A percentile compares a stretch with the other conserved stretches of the same genome.
Conservation (phyloP, 306 rosid genomes). For the Cicer chorassanicum region DNA sequence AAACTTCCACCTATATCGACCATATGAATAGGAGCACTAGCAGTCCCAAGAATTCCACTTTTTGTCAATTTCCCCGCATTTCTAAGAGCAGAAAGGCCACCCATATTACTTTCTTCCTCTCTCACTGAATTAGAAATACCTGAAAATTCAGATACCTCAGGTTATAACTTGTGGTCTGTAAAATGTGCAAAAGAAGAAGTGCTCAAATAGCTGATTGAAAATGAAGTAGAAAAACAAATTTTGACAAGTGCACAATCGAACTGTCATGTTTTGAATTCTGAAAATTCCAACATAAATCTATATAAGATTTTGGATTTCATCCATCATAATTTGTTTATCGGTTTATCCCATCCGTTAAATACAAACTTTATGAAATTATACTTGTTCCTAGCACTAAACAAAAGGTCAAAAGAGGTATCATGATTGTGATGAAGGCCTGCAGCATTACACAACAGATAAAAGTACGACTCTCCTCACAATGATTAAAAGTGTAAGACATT, state of each 20-base stretch:
- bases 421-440: conserved; percentile 11
- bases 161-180: conserved; percentile 34
- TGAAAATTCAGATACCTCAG: conserved; percentile 47
- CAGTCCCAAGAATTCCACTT: conserved; percentile 76
- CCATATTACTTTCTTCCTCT: conserved; percentile 60
- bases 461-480: neutral
- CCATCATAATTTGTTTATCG: conserved; percentile 27
- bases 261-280: conserved; percentile 18
- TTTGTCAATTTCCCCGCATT: conserved; percentile 65
- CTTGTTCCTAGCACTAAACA: conserved; percentile 17
- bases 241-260: neutral
- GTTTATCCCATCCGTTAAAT: conserved; percentile 7
- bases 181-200: conserved; percentile 26
- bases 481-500: conserved; percentile 7
- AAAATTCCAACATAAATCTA: conserved; percentile 28
- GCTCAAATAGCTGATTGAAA: conserved; percentile 15
- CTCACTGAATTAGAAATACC: conserved; percentile 64
- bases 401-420: conserved; percentile 24
- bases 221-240: conserved; percentile 29
- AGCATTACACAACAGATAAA: conserved; percentile 24
- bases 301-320: neutral
- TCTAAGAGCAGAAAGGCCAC: conserved; percentile 61
- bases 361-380: conserved; percentile 18
- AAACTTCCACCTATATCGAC: conserved; percentile 66
- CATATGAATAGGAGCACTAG: conserved; percentile 81